Base-by-base conservation (phyloP, 345 rosid genomes). In the Pistacia vera region DNA sequence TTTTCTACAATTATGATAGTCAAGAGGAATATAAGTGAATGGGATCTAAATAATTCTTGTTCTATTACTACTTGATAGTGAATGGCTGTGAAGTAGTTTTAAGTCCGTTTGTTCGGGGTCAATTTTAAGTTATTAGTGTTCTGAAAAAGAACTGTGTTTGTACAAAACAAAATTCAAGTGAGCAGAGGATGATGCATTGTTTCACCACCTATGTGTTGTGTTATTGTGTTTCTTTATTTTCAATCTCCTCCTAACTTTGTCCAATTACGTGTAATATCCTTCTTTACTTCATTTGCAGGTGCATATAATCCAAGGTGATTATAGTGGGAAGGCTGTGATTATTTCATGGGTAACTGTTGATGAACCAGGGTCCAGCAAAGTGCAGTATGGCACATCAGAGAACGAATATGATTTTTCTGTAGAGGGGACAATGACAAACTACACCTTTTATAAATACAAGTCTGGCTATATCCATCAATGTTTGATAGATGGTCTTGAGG, bases 231-330 rank as follows among this genome's bases (percentile, higher is more conserved):
- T 52, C n/a, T 55, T 77, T 75, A 63, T 46, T 5, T 56, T 70
- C 13, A 30, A 55, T 70, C 51, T 25, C 20, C 51, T 38, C 22
- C 36, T 41, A 41, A 41, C 6, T 69, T 18, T 4, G 16, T 36
- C 51, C 2, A n/a, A 41, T 46, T 75, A 46, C 17, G 60, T 36
- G 62, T 70, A 30, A 59, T 46, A 49, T 75, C n/a, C 48, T 57
- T 35, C 33, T 78, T 57, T 66, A 35, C 65, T 65, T 66, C 30
- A 28, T 69, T 68, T 79, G 11, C 68, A 92, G 97, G 97, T 96
- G 41, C 99, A 83, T 83, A 92, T 96, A 64, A 93, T 97, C 22
- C 99, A 96, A 88, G 98, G 97, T 71, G 97, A 96, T 77, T 92
- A 93, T 74, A 87, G 90, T 74, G 99, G 98, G 51, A 93, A 83